phyloP scores from a whole-genome alignment of 2,329 filamentous ascomycete species.

The Penicillium crustosum region DNA sequence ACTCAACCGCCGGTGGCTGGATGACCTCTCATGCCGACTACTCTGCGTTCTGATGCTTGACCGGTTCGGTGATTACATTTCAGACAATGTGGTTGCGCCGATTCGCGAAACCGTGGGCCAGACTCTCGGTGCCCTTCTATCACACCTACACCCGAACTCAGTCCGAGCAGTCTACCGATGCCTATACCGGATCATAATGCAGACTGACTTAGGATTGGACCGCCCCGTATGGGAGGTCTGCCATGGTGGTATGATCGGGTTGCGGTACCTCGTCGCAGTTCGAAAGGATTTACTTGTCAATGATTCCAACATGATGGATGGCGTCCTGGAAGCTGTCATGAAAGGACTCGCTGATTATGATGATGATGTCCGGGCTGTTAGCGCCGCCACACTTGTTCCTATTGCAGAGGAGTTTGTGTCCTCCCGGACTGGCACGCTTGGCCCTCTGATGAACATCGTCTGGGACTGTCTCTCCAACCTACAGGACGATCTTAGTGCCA shows the following conservation, averaged over 20 bases:
- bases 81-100: slow-evolving; percentile 92
- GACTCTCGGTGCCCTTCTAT: slow-evolving; percentile 83
- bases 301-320: slow-evolving; percentile 84
- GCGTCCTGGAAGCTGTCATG: slow-evolving; percentile 89
- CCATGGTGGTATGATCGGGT: slow-evolving; percentile 95
- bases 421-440: slow-evolving; percentile 73
- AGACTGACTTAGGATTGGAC: slow-evolving; percentile 72
- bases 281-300: slow-evolving; percentile 86
- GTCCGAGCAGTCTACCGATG: slow-evolving; percentile 83
- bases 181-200: slow-evolving; percentile 87
- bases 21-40: slow-evolving; percentile 91
- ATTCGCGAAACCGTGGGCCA: slow-evolving; percentile 95
- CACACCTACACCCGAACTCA: slow-evolving; percentile 74
- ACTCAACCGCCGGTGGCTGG: slow-evolving; percentile 81
- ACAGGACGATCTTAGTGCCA: slow-evolving; percentile 95
- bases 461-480: slow-evolving; percentile 97
- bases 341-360: slow-evolving; percentile 87
- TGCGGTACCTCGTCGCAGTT: slow-evolving; percentile 92
- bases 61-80: slow-evolving; percentile 95
- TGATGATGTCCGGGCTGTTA: slow-evolving; percentile 94
- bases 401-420: slow-evolving; percentile 94
- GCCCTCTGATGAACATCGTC: slow-evolving; percentile 85
- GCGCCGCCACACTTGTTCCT: slow-evolving; percentile 93
- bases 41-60: slow-evolving; percentile 97
- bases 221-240: slow-evolving; percentile 88